These are phyloP conservation scores for Acrodontium crateriforme DNA, from an alignment of 2,329 filamentous ascomycete genomes.

Conservation along the genomic window DNA sequence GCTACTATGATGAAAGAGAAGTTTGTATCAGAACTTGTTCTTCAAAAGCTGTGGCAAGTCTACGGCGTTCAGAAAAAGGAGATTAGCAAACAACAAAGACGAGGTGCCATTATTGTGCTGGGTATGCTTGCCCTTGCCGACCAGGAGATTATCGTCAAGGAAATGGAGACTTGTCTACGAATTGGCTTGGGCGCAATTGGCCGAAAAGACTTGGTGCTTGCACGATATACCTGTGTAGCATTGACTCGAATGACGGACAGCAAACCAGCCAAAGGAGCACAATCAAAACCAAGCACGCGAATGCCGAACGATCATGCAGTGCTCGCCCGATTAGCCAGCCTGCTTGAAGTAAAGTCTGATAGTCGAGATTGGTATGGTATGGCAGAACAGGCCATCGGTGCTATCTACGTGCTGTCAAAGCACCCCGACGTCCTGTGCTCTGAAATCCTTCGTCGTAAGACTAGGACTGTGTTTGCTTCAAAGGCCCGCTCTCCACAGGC, in stretches of 20 bases:
- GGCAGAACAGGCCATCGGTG: conserved; percentile 88
- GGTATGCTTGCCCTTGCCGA: conserved; percentile 92
- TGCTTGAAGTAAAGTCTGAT: conserved; percentile 72
- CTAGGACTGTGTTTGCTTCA: conserved; percentile 62
- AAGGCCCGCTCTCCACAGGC: conserved; percentile 25
- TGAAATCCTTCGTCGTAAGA: conserved; percentile 76
- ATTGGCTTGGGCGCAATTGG: conserved; percentile 77
- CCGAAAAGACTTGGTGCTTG: conserved; percentile 68
- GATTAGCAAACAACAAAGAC: conserved; percentile 78
- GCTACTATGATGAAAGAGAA: conserved; percentile 96
- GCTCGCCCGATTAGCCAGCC: conserved; percentile 62
- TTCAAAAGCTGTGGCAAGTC: conserved; percentile 92
- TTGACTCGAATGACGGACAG: conserved; percentile 78
- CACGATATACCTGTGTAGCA: conserved; percentile 91
- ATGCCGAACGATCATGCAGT: conserved; percentile 88
- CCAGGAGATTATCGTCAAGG: conserved; percentile 81
- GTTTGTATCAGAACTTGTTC: conserved; percentile 69
- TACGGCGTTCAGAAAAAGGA: conserved; percentile 90
- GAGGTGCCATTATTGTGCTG: conserved; percentile 88
- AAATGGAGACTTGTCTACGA: conserved; percentile 87
- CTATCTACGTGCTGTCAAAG: conserved; percentile 86
- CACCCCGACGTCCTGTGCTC: conserved; percentile 90
- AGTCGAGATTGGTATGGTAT: conserved; percentile 91
- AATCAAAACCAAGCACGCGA: conserved; percentile 52
- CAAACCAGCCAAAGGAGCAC: conserved; percentile 61